Conservation (phyloP, 495 filamentous ascomycete genomes). For the Sphaerosporella brunnea region DNA sequence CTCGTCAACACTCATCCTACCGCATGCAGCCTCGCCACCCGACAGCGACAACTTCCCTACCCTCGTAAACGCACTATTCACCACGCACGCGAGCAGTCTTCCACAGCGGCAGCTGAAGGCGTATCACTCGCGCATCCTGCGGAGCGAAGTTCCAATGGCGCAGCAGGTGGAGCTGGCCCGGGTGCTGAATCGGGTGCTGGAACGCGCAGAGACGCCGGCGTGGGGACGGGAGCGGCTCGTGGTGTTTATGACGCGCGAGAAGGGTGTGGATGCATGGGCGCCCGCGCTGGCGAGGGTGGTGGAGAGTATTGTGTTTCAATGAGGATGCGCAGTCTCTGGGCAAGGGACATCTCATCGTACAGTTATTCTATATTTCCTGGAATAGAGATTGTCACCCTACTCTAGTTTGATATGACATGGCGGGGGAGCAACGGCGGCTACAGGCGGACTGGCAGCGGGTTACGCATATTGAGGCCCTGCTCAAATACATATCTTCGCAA, state of each 20-base stretch:
- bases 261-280: background rate
- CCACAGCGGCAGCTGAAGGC: background rate
- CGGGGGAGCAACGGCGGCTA: background rate
- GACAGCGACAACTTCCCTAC: background rate
- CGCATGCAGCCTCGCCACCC: background rate
- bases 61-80: background rate
- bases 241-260: background rate
- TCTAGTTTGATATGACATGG: background rate
- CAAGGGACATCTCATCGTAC: background rate
- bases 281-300: background rate
- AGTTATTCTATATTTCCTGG: background rate
- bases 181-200: background rate
- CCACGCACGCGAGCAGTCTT: background rate
- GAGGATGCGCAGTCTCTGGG: background rate
- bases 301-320: background rate
- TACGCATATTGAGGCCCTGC: background rate
- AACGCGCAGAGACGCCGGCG: background rate
- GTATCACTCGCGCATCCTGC: background rate
- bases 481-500: background rate
- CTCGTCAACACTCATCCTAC: background rate
- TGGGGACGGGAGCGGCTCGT: background rate
- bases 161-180: background rate
- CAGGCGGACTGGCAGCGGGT: background rate
- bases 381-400: background rate
- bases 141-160: background rate